Percentiles rank a stretch among this genome's conserved stretches.
phyloP scores from a whole-genome alignment of 2,329 filamentous ascomycete species.

The Neodidymelliopsis sp. region DNA sequence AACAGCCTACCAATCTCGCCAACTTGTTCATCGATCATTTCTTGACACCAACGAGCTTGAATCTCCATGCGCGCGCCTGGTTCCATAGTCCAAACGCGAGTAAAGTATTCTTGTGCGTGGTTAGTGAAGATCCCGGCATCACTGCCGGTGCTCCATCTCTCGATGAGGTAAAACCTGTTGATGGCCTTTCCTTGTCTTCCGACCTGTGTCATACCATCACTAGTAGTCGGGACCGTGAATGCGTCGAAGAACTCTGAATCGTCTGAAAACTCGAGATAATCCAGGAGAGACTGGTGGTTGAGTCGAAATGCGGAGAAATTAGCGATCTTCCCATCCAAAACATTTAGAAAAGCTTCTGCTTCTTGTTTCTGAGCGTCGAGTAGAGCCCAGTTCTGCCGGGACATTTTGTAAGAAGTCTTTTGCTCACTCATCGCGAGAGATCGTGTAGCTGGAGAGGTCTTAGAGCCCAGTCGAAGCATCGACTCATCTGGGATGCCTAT shows the following conservation, averaged over 20 bases:
- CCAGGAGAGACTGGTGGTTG: conserved; percentile 45
- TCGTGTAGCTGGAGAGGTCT: conserved; percentile 60
- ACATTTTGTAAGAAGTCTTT: conserved; percentile 41
- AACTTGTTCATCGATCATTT: conserved; percentile 59
- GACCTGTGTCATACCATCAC: conserved; percentile 57
- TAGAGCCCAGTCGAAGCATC: conserved; percentile 71
- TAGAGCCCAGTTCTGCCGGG: conserved; percentile 47
- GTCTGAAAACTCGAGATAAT: conserved; percentile 62
- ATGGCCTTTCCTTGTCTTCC: conserved; percentile 58
- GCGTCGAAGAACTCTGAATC: conserved; percentile 64
- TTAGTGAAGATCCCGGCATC: conserved; percentile 56
- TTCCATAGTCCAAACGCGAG: conserved; percentile 62
- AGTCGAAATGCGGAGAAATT: conserved; percentile 17
- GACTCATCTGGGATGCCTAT: conserved; percentile 59
- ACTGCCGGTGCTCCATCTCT: conserved; percentile 60
- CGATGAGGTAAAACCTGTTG: conserved; percentile 58
- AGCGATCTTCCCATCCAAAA: conserved; percentile 20
- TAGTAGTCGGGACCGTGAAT: conserved; percentile 58
- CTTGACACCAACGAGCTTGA: conserved; percentile 34
- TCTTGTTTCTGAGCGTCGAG: conserved; percentile 55
- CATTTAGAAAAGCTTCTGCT: conserved; percentile 42
- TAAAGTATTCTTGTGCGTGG: conserved; percentile 33
- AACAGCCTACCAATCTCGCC: conserved; percentile 51
- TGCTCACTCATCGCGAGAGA: conserved; percentile 58
- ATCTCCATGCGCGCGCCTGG: conserved; percentile 47